phyloP scores from a whole-genome alignment of 208 protist genomes.

The Acanthamoeba sp. region DNA sequence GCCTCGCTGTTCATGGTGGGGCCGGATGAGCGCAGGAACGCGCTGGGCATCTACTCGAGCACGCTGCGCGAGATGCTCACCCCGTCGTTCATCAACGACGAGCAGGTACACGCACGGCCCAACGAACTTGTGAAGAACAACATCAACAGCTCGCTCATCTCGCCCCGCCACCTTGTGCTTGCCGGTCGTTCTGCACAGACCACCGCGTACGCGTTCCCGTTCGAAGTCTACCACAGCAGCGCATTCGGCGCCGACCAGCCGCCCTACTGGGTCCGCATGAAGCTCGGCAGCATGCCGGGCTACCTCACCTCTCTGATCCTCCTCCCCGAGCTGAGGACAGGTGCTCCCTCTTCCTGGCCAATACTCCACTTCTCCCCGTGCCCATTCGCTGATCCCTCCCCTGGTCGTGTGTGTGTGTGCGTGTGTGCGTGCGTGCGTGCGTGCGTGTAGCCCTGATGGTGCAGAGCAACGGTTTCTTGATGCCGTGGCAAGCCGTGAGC shows the following conservation, averaged over 20 bases:
- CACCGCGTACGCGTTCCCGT: background rate
- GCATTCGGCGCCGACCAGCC: background rate
- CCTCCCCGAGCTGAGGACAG: constrained; percentile 13
- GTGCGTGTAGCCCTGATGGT: background rate
- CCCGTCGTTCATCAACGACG: constrained; percentile 25
- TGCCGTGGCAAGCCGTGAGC: background rate
- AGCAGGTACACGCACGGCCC: too few relatives aligned
- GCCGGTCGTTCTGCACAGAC: too few relatives aligned
- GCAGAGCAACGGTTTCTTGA: background rate
- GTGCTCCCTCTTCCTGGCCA: too few relatives aligned
- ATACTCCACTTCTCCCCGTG: too few relatives aligned
- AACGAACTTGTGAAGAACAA: too few relatives aligned
- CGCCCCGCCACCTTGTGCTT: too few relatives aligned
- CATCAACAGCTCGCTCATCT: too few relatives aligned
- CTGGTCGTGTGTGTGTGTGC: too few relatives aligned
- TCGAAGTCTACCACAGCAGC: constrained; percentile 48
- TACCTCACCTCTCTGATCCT: background rate
- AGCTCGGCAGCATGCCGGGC: background rate
- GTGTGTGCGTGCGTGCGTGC: too few relatives aligned
- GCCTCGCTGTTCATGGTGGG: constrained; percentile 21
- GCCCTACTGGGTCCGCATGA: background rate
- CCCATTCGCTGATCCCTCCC: too few relatives aligned
- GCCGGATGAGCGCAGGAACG: background rate
- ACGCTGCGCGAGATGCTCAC: constrained; percentile 9
- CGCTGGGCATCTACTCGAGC: background rate